These are phyloP conservation scores for Plasmodium relictum DNA, from an alignment of 169 alveolate species.

Conservation along the genomic window DNA sequence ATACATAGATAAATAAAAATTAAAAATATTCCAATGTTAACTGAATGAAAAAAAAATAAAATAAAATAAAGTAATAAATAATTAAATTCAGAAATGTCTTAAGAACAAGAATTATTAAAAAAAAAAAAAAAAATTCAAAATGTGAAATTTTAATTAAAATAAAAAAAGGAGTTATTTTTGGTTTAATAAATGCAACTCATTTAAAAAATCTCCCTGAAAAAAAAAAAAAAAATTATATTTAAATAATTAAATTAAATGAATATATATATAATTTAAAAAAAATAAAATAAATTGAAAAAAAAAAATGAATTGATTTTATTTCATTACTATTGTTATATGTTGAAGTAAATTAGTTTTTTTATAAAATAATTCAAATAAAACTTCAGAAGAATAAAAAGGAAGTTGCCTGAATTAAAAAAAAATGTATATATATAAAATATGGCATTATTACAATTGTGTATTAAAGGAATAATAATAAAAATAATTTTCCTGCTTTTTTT, in stretches of 20 bases:
- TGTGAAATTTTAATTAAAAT: not conserved
- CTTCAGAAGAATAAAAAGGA: constrained; percentile 64
- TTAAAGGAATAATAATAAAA: not conserved
- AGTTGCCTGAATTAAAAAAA: constrained; percentile 35
- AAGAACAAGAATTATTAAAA: too few species aligned
- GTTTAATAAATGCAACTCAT: constrained; percentile 28
- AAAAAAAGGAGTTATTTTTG: not conserved
- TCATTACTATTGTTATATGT: constrained; percentile 49
- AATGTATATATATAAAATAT: not conserved
- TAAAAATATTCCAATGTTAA: too few species aligned
- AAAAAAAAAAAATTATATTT: not conserved
- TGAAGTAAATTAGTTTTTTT: constrained; percentile 32
- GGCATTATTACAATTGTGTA: not conserved
- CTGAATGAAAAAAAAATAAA: too few species aligned
- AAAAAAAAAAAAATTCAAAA: too few species aligned
- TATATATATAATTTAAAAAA: not conserved
- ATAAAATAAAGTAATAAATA: too few species aligned
- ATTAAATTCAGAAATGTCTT: too few species aligned
- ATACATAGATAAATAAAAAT: too few species aligned
- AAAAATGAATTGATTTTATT: not conserved
- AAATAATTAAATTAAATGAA: not conserved
- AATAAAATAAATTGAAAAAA: not conserved
- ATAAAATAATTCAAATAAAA: constrained; percentile 35
- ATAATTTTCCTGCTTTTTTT: not conserved
- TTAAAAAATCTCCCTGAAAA: constrained; percentile 49